Conservation (phyloP, 768 basidiomycete species). For the Imleria badia region DNA sequence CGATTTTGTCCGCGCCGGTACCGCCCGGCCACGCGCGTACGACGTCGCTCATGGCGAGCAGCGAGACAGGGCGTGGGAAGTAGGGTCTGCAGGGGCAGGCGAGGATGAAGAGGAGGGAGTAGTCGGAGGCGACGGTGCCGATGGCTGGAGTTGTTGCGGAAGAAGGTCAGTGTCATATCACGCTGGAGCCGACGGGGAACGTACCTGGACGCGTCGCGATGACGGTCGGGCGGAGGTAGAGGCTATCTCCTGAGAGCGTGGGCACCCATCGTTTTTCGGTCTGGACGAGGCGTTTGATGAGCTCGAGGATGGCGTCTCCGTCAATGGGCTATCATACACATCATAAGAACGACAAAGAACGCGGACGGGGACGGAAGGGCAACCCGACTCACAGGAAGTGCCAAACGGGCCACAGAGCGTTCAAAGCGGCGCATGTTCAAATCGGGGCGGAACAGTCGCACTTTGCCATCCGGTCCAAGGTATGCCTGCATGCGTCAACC, state of each 20-base stretch:
- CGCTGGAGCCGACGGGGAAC: not conserved
- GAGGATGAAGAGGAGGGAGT: conserved; percentile 86
- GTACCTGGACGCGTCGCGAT: conserved; percentile 47
- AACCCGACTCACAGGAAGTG: conserved; percentile 56
- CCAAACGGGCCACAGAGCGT: conserved; percentile 66
- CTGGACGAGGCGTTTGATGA: conserved; percentile 65
- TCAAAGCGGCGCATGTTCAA: conserved; percentile 83
- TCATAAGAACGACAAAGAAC: too few species aligned
- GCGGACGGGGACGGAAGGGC: too few species aligned
- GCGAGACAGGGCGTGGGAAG: conserved; percentile 52
- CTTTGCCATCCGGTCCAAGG: conserved; percentile 65
- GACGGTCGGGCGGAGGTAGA: conserved; percentile 86
- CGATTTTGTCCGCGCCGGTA: conserved; percentile 61
- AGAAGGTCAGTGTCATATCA: not conserved
- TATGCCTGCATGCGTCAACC: conserved; percentile 53
- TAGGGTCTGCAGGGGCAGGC: conserved; percentile 58
- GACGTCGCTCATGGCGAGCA: conserved; percentile 66
- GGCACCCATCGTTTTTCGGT: conserved; percentile 89
- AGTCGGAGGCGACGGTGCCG: conserved; percentile 71
- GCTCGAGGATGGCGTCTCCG: conserved; percentile 44
- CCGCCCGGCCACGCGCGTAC: conserved; percentile 86
- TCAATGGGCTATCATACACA: conserved; percentile 41
- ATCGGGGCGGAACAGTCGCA: conserved; percentile 79
- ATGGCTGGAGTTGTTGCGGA: conserved; percentile 36
- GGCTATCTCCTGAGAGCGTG: conserved; percentile 62